Conservation (phyloP, 129 eudicot species). For the Pseudognaphalium luteoalbum region DNA sequence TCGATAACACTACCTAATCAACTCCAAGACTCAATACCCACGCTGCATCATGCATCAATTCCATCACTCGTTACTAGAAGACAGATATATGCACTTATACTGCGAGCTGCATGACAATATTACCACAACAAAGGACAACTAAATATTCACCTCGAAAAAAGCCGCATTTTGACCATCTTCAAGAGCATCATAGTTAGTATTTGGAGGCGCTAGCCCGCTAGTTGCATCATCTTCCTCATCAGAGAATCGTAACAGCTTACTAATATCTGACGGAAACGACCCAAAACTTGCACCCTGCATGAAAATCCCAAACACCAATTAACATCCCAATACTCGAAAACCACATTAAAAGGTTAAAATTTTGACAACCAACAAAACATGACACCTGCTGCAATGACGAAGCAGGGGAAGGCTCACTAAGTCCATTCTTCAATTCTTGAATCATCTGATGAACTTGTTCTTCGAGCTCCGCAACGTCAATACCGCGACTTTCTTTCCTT, state of each 20-base stretch:
- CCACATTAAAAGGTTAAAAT: no score
- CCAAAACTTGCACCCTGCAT: not conserved
- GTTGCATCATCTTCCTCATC: slow-evolving; percentile 83
- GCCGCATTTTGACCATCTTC: slow-evolving; percentile 21
- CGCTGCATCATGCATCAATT: not conserved
- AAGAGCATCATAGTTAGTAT: slow-evolving; percentile 58
- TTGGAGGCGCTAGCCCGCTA: slow-evolving; percentile 59
- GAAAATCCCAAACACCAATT: not conserved
- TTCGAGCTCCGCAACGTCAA: slow-evolving; percentile 63
- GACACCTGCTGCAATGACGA: slow-evolving; percentile 56
- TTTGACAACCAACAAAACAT: not conserved
- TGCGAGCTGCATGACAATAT: not conserved
- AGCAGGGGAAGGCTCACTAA: slow-evolving; percentile 76
- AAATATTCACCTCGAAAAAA: slow-evolving; percentile 38
- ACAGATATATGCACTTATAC: not conserved
- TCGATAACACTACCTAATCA: not conserved
- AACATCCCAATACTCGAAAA: no score
- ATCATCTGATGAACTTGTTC: slow-evolving; percentile 89
- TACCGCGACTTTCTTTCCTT: slow-evolving; percentile 72
- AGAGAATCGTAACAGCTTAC: slow-evolving; percentile 30
- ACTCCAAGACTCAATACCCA: not conserved
- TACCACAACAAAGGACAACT: not conserved
- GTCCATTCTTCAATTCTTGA: slow-evolving; percentile 80
- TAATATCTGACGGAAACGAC: not conserved
- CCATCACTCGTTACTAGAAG: not conserved